A percentile compares a stretch with the other conserved stretches of the same genome.
Evolutionary conservation across 2,329 filamentous ascomycete genomes (phyloP).

Genomic region (Alternaria longipes): DNA sequence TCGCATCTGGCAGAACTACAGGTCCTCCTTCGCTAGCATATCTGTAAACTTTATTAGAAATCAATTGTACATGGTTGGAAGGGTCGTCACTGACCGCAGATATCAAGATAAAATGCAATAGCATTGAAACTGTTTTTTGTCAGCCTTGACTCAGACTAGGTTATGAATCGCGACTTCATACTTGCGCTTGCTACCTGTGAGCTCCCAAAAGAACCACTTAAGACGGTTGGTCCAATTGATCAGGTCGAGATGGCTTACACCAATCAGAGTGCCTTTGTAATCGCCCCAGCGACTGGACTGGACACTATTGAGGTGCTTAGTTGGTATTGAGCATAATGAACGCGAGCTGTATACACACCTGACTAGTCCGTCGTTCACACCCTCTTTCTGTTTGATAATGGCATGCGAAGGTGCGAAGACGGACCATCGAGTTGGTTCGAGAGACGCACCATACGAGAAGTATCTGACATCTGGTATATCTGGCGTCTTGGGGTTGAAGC

Average conservation of each 20-base stretch:
- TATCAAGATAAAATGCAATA: conserved; percentile 70
- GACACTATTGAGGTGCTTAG: conserved; percentile 52
- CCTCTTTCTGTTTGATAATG: conserved; percentile 64
- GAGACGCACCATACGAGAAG: conserved; percentile 69
- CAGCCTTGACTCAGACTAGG: conserved; percentile 1
- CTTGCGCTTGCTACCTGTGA: conserved; percentile 65
- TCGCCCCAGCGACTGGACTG: conserved; percentile 68
- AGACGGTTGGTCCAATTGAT: conserved; percentile 73
- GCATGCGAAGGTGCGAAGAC: conserved; percentile 66
- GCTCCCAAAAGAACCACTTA: conserved; percentile 65
- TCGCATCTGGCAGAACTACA: conserved; percentile 26
- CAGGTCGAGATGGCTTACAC: conserved; percentile 70
- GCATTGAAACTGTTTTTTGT: conserved; percentile 67
- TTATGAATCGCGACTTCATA: conserved; percentile 31
- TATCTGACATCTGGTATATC: conserved; percentile 65
- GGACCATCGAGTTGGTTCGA: conserved; percentile 65
- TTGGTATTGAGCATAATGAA: not conserved
- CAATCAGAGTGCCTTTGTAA: conserved; percentile 70
- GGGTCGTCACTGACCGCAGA: conserved; percentile 61
- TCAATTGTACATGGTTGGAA: not conserved
- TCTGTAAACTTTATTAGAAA: conserved; percentile 30
- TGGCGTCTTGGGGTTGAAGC: conserved; percentile 68
- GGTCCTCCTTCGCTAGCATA: conserved; percentile 51
- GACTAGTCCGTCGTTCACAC: conserved; percentile 70
- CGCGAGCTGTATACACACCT: conserved; percentile 49